Conservation (phyloP, 140 eudicot genomes). For the Erigeron philadelphicus region DNA sequence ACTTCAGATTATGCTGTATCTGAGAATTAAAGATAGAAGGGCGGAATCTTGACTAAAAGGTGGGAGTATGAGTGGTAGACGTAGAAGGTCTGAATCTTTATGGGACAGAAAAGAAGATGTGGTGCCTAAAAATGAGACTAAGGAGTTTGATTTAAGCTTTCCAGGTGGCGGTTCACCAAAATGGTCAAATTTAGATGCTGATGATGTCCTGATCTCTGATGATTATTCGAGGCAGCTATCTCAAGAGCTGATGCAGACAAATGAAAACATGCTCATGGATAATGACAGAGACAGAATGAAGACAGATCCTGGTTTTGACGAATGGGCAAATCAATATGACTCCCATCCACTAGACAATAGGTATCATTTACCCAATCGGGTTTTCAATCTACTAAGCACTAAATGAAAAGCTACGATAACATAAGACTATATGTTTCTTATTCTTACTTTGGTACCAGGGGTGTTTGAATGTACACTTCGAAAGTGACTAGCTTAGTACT, state of each 20-base stretch:
- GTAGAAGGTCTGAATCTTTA: slow-evolving; percentile 48
- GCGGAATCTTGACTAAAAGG: slow-evolving; percentile 21
- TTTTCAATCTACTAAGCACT: slow-evolving; percentile 21
- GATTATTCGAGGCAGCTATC: slow-evolving; percentile 33
- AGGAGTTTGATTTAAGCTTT: slow-evolving; percentile 32
- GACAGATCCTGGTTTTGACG: slow-evolving; percentile 48
- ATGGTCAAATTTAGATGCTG: slow-evolving; percentile 33
- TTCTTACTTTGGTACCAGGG: neutral
- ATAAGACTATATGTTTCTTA: neutral
- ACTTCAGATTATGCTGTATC: slow-evolving; percentile 35
- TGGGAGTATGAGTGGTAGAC: slow-evolving; percentile 54
- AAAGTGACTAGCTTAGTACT: neutral
- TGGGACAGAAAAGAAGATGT: slow-evolving; percentile 53
- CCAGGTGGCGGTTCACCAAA: slow-evolving; percentile 31
- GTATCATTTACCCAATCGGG: slow-evolving; percentile 50
- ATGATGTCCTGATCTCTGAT: slow-evolving; percentile 29
- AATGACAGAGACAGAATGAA: slow-evolving; percentile 36
- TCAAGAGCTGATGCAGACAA: slow-evolving; percentile 34
- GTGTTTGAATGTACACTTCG: neutral
- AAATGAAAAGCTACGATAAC: neutral
- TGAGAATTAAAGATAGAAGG: slow-evolving; percentile 25
- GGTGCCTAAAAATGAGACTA: slow-evolving; percentile 29
- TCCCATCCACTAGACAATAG: slow-evolving; percentile 38
- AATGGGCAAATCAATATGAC: slow-evolving; percentile 35
- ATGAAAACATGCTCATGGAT: slow-evolving; percentile 29